Evolutionary conservation across 768 basidiomycete genomes (phyloP), one percentile per base, ranked within the genome.

Genomic region (Paxillus rubicundulus): DNA sequence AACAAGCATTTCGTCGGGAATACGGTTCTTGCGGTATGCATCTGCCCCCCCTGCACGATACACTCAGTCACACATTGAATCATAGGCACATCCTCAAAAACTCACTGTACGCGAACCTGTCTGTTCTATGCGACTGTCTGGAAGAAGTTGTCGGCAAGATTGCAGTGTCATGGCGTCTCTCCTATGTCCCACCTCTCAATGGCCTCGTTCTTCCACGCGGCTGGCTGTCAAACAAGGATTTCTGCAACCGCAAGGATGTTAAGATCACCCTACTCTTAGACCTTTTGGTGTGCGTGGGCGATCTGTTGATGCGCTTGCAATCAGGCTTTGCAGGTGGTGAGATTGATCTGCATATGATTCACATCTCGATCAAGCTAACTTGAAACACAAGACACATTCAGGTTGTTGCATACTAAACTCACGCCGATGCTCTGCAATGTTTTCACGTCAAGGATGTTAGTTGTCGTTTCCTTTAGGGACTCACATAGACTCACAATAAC

Each of bases 381-480:
- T 18, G 2, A 24, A 39, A 16, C 13, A 13, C 4, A 7, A 47
- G 27, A 10, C 16, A 38, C 9, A 5, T 54, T 56, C 34, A 54
- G 13, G 27, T 27, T 66, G 5, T 49, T 47, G 12, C 47, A 52
- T 27, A 33, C 45, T 13, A 58, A 16, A 7, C 21, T 66, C 4
- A 65, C 62, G 1, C 54, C 50, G 13, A 53, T 50, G 12, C 48
- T 67, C 3, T 69, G 73, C 33, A 62, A 66, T 21, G 61, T 77
- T 0, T 82, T 79, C 53, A 72, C 74, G 8, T 67, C 74, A n/a
- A 72, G 81, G 41, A 65, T 82, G 81, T 82, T 56, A 55, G 80
- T 69, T 10, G 20, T 0, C 10, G 10, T 40, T 18, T 51, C 28
- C 3, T 53, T 46, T 21, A 9, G 13, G 3, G 16, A 42, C 18